phyloP scores from a whole-genome alignment of 768 basidiomycete species.

The Pleurotus platypus region DNA sequence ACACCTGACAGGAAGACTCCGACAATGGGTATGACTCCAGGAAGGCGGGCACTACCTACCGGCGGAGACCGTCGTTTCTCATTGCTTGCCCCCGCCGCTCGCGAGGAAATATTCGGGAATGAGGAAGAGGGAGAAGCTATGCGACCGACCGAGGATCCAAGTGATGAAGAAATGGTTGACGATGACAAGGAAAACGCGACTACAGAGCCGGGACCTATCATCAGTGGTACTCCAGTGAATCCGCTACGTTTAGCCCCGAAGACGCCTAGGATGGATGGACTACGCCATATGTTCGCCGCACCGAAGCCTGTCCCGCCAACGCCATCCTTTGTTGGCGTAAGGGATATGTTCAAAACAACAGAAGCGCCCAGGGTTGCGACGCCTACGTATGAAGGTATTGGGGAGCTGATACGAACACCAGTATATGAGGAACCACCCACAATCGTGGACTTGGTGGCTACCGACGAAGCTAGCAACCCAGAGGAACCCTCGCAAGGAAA shows the following conservation, averaged over 20 bases:
- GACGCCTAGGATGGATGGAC: constrained; percentile 10
- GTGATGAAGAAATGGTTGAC: not conserved
- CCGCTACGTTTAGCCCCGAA: not conserved
- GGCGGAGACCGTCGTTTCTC: constrained; percentile 18
- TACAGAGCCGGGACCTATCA: not conserved
- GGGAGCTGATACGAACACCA: constrained; percentile 10
- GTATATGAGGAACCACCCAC: not conserved
- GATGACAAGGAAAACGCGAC: constrained; percentile 5
- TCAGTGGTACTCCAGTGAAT: not conserved
- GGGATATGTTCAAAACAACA: constrained; percentile 7
- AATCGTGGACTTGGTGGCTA: too few species aligned
- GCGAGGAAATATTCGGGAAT: constrained; percentile 3
- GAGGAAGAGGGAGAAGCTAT: constrained; percentile 21
- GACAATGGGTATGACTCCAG: constrained; percentile 11
- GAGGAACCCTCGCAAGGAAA: not conserved
- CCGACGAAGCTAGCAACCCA: not conserved
- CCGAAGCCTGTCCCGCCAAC: constrained; percentile 4
- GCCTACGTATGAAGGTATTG: constrained; percentile 11
- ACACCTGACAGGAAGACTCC: constrained; percentile 7
- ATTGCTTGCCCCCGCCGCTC: constrained; percentile 20
- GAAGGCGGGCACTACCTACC: constrained; percentile 16
- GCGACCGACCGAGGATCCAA: constrained; percentile 16
- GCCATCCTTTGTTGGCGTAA: constrained; percentile 10
- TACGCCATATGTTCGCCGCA: constrained; percentile 2
- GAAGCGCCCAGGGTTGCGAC: not conserved